Conservation (phyloP, 345 rosid species). For the Pelargonium nanum region DNA sequence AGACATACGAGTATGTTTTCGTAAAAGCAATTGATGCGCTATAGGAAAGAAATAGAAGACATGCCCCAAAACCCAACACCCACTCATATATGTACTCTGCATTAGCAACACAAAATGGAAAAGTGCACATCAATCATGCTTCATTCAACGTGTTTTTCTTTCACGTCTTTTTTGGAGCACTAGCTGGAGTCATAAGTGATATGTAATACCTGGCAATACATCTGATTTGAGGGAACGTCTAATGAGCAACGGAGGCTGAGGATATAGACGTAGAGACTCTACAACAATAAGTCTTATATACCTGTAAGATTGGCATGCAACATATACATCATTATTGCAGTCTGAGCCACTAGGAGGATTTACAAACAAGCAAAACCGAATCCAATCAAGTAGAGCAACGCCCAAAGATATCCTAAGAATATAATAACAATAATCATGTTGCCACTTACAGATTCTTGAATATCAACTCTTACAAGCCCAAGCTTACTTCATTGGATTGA, state of each 20-base stretch:
- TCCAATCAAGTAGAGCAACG: neutral
- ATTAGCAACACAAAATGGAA: neutral
- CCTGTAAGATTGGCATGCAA: conserved; percentile 28
- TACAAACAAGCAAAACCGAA: neutral
- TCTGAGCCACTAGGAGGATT: neutral
- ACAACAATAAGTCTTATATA: conserved; percentile 70
- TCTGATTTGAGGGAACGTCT: conserved; percentile 70
- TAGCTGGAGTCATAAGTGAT: neutral
- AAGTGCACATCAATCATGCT: neutral
- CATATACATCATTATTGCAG: neutral
- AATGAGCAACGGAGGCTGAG: conserved; percentile 87
- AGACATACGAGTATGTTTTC: too few species aligned
- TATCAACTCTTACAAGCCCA: too few species aligned
- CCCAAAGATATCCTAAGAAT: neutral
- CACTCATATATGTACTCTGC: neutral
- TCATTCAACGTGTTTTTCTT: neutral
- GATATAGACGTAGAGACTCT: conserved; percentile 85
- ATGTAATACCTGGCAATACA: conserved; percentile 55
- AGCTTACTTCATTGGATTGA: too few species aligned
- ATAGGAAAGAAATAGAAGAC: too few species aligned
- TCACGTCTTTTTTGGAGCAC: neutral
- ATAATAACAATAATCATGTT: neutral
- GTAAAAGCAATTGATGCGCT: too few species aligned
- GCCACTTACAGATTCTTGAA: neutral
- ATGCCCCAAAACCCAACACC: too few species aligned